phyloP scores from a whole-genome alignment of 345 rosid genomes.

The Populus pruinosa region DNA sequence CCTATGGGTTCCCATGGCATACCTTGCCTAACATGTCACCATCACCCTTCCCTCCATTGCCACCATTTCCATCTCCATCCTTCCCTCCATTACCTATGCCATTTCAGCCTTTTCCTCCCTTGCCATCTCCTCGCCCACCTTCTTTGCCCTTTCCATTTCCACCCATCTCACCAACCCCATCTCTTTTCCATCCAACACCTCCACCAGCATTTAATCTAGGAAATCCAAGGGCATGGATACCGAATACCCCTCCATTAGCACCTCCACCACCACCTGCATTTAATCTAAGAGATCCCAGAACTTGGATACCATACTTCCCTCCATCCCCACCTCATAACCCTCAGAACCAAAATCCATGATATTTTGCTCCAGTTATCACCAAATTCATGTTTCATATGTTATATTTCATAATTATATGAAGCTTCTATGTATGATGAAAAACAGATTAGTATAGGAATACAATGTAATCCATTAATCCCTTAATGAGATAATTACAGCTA shows the following conservation, averaged over 20 bases:
- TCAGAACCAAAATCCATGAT: slow-evolving; percentile 19
- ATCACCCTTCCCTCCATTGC: slow-evolving; percentile 24
- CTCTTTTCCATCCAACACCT: slow-evolving; percentile 38
- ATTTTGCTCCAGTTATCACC: background rate
- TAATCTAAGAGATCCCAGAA: slow-evolving; percentile 39
- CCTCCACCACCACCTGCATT: slow-evolving; percentile 36
- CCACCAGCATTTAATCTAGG: slow-evolving; percentile 51
- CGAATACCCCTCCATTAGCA: slow-evolving; percentile 39
- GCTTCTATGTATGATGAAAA: background rate
- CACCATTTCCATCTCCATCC: slow-evolving; percentile 4
- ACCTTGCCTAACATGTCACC: slow-evolving; percentile 27
- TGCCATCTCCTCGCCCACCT: slow-evolving; percentile 20
- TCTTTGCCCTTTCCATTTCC: slow-evolving; percentile 24
- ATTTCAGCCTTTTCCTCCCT: slow-evolving; percentile 12
- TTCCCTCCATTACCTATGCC: slow-evolving; percentile 9
- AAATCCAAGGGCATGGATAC: slow-evolving; percentile 70
- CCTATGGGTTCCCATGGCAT: slow-evolving; percentile 57
- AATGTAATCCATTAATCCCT: background rate
- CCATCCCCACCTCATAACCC: slow-evolving; percentile 35
- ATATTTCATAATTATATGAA: background rate
- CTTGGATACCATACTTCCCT: slow-evolving; percentile 39
- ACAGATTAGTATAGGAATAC: background rate
- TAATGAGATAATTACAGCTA: background rate
- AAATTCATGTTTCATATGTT: background rate
- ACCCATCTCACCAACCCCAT: slow-evolving; percentile 33